A percentile compares a stretch with the other conserved stretches of the same genome.
Evolutionary conservation across 1,139 yeast species (phyloP).

Genomic region (Sugiyamaella xylanicola): DNA sequence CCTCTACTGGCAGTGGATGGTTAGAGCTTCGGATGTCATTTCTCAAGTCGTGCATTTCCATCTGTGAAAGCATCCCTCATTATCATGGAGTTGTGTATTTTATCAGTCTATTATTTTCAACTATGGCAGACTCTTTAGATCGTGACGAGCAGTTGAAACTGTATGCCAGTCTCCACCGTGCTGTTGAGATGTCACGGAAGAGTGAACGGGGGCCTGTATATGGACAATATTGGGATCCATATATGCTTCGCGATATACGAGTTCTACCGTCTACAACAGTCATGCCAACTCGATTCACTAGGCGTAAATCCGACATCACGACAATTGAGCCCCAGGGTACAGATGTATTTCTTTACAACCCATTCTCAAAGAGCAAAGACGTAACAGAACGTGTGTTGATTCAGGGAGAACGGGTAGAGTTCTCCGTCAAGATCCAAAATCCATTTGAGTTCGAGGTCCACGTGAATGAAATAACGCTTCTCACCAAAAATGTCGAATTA

Average conservation of each 20-base stretch:
- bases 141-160: slow-evolving; percentile 52
- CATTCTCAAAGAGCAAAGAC: slow-evolving; percentile 38
- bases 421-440: slow-evolving; percentile 66
- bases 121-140: slow-evolving; percentile 54
- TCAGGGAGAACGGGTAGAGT: slow-evolving; percentile 36
- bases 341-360: slow-evolving; percentile 46
- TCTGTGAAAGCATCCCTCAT: slow-evolving; percentile 57
- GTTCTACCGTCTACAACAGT: slow-evolving; percentile 37
- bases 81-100: slow-evolving; percentile 50
- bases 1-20: slow-evolving; percentile 52
- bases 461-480: slow-evolving; percentile 51
- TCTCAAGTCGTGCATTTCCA: slow-evolving; percentile 55
- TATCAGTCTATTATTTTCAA: slow-evolving; percentile 56
- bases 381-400: slow-evolving; percentile 28
- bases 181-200: slow-evolving; percentile 37
- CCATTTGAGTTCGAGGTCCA: slow-evolving; percentile 79
- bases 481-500: slow-evolving; percentile 33
- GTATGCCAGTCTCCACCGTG: slow-evolving; percentile 37
- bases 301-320: not conserved
- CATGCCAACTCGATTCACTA: slow-evolving; percentile 12
- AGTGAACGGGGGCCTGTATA: slow-evolving; percentile 32
- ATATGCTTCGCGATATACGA: slow-evolving; percentile 55
- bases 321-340: slow-evolving; percentile 6
- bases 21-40: slow-evolving; percentile 58
- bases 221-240: slow-evolving; percentile 69